Evolutionary conservation across 2,329 filamentous ascomycete species (phyloP), one percentile per base, ranked within the genome.

Genomic region (Aspergillus sp.): DNA sequence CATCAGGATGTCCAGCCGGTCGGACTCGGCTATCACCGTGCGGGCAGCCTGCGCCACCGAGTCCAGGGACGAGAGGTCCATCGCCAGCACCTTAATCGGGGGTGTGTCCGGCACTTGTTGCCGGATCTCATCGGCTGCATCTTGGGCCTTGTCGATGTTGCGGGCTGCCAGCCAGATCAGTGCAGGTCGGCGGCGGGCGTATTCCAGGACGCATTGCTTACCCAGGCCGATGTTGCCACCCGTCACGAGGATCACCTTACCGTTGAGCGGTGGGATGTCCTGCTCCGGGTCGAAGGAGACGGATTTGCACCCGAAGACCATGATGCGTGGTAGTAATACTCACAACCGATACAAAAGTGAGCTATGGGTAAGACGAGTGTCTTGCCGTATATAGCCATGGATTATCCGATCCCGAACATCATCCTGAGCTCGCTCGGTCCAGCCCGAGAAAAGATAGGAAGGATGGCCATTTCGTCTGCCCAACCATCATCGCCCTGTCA

Each of bases 211-310:
- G 7, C 68, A 66, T 46, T 60, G 57, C 27, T 62, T 64, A 15
- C 76, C 76, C 0, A 79, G 66, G 1, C 75, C 75, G 12, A 64
- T 63, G 44, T 7, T 73, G 46, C 70, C 74, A 39, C 74, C 75
- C 0, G 75, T 78, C 32, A 78, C 66, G 20, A 78, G 62, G 45
- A 77, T 71, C 10, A 72, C 69, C 49, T 74, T 73, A 12, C 63
- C 67, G 3, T 54, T 43, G 1, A 74, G 62, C 25, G 60, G 55
- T 3, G 70, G 68, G 19, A 74, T 69, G 41, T 71, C 65, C 20
- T 49, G 60, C 0, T 56, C 55, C 2, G 64, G 59, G 13, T 63
- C 60, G 52, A 70, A 70, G 33, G 33, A 9, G 7, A 27, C 25
- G 25, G 25, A 27, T 27, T 27, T 27, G 7, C 25, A 27, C 25